Percentiles rank a stretch among this genome's conserved stretches.
Conservation (phyloP, 2,329 filamentous ascomycete species). For the Beauveria sp. region DNA sequence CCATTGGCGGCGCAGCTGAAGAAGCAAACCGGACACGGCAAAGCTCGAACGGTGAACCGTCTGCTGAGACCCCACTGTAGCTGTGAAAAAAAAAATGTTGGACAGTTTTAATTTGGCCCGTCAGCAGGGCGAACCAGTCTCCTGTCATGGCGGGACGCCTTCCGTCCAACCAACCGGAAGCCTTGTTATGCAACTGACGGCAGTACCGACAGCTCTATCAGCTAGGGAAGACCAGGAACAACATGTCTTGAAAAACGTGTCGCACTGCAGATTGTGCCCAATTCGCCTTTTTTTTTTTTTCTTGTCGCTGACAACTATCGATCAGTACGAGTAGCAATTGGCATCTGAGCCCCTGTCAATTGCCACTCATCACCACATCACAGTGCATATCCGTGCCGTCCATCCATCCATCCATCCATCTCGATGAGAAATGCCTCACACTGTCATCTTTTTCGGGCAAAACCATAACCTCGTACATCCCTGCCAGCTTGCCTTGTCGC, state of each 20-base stretch:
- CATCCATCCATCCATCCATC: background rate
- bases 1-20: background rate
- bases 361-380: background rate
- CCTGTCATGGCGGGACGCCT: background rate
- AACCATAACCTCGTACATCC: no score
- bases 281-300: background rate
- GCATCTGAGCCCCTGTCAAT: background rate
- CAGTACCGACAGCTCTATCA: no score
- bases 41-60: background rate
- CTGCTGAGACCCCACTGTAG: no score
- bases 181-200: background rate
- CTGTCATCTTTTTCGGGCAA: background rate
- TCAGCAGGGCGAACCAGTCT: background rate
- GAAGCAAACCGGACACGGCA: no score
- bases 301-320: background rate
- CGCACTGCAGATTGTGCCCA: background rate
- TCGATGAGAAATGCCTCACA: constrained; percentile 1
- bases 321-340: no score
- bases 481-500: no score
- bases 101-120: background rate
- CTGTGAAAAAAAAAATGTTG: background rate
- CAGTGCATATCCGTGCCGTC: background rate
- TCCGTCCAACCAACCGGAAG: background rate
- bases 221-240: background rate
- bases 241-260: background rate